Conservation (phyloP, 2,329 filamentous ascomycete genomes). For the Fusarium nurragi region DNA sequence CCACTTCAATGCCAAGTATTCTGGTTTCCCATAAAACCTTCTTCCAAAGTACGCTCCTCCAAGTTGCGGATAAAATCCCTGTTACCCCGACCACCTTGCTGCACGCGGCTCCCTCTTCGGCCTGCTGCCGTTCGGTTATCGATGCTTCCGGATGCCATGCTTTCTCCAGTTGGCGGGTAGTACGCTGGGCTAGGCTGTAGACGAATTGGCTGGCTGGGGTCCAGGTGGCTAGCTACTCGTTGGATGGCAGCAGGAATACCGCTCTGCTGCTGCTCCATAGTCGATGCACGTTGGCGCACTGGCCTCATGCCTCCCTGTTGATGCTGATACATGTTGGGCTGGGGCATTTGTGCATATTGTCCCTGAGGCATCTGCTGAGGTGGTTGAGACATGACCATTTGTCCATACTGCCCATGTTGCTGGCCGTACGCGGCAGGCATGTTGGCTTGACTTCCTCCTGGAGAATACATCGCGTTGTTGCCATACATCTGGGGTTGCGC, state of each 20-base stretch:
- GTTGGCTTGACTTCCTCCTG: slow-evolving; percentile 58
- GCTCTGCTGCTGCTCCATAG: slow-evolving; percentile 93
- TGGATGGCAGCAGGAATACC: slow-evolving; percentile 94
- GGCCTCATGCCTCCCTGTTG: slow-evolving; percentile 73
- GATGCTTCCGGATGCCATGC: slow-evolving; percentile 67
- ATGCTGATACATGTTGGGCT: slow-evolving; percentile 69
- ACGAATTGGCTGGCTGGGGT: slow-evolving; percentile 92
- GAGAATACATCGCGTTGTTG: slow-evolving; percentile 83
- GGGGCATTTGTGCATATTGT: slow-evolving; percentile 67
- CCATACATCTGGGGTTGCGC: slow-evolving; percentile 77
- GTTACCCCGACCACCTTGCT: slow-evolving; percentile 68
- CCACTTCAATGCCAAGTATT: slow-evolving; percentile 71
- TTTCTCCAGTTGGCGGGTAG: slow-evolving; percentile 91
- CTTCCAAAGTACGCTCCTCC: slow-evolving; percentile 92
- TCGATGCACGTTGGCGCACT: slow-evolving; percentile 88
- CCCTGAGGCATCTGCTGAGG: slow-evolving; percentile 72
- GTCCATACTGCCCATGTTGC: slow-evolving; percentile 75
- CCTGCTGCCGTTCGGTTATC: slow-evolving; percentile 67
- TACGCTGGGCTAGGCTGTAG: slow-evolving; percentile 96
- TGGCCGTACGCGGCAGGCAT: slow-evolving; percentile 79
- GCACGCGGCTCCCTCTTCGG: slow-evolving; percentile 78
- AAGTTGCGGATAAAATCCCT: slow-evolving; percentile 94
- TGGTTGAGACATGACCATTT: slow-evolving; percentile 76
- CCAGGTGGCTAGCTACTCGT: slow-evolving; percentile 92
- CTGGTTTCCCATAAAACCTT: slow-evolving; percentile 80